Percentiles rank a stretch among this genome's conserved stretches.
phyloP scores from a whole-genome alignment of 495 filamentous ascomycete species.

The Penicillium verhagenii region DNA sequence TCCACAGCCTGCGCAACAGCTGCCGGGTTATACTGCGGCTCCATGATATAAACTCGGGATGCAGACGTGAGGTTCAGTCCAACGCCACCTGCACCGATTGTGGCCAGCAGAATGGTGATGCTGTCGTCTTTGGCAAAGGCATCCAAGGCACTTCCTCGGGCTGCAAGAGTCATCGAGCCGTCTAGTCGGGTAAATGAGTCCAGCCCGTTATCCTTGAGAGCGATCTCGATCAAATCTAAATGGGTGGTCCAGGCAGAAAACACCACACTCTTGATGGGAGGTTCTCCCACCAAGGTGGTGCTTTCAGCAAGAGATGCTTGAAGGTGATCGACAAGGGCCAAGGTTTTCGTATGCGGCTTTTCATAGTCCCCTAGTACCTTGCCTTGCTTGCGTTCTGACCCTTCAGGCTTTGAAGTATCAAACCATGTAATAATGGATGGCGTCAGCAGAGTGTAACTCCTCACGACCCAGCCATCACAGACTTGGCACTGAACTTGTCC shows the following conservation, averaged over 20 bases:
- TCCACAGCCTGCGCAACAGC: conserved; percentile 93
- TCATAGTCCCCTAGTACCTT: conserved; percentile 69
- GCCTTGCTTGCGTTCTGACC: conserved; percentile 49
- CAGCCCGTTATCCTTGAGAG: conserved; percentile 66
- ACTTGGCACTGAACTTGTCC: conserved; percentile 55
- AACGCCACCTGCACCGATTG: conserved; percentile 87
- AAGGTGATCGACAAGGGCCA: conserved; percentile 69
- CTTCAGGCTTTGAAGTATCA: conserved; percentile 42
- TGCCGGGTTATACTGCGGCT: conserved; percentile 95
- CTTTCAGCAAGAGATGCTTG: conserved; percentile 59
- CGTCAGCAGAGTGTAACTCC: conserved; percentile 64
- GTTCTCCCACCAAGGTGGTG: conserved; percentile 52
- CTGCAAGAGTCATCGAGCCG: conserved; percentile 74
- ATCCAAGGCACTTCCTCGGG: conserved; percentile 70
- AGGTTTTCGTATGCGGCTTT: conserved; percentile 89
- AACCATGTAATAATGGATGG: conserved; percentile 58
- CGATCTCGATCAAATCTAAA: conserved; percentile 88
- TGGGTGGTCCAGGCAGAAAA: conserved; percentile 95
- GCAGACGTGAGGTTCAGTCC: conserved; percentile 88
- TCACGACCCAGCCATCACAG: conserved; percentile 60
- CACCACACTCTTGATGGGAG: conserved; percentile 83
- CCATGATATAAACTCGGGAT: conserved; percentile 91
- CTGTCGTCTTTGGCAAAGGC: conserved; percentile 69
- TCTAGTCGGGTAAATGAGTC: conserved; percentile 73
- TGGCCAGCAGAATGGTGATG: conserved; percentile 81